Evolutionary conservation across 805 yeast species (phyloP).

Genomic region (Suhomyces sp.): DNA sequence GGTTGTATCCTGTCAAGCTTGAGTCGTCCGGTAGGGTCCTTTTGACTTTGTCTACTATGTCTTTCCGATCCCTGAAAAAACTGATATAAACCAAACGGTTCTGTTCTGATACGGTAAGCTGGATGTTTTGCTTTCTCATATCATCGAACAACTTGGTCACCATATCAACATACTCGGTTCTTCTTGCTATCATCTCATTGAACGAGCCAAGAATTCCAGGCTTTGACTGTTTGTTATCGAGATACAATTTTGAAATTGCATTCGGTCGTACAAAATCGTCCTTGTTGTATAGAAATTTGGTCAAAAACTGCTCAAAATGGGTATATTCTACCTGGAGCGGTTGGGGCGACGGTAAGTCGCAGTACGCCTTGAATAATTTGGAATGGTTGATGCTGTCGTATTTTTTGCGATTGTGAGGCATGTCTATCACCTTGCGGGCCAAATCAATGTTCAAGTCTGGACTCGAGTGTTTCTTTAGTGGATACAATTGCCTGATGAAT

Average conservation of each 20-base stretch:
- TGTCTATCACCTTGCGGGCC: constrained; percentile 1
- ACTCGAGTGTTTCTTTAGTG: constrained; percentile 7
- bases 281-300: constrained; percentile 16
- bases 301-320: constrained; percentile 29
- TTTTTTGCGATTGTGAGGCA: constrained; percentile 8
- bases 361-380: constrained; percentile 22
- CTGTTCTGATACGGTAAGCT: constrained; percentile 30
- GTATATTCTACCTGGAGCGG: constrained; percentile 22
- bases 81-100: constrained; percentile 24
- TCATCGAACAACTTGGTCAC: constrained; percentile 27
- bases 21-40: neutral
- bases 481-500: constrained; percentile 19
- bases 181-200: constrained; percentile 15
- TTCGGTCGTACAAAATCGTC: constrained; percentile 28
- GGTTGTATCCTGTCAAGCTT: constrained; percentile 3
- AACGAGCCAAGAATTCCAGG: constrained; percentile 12
- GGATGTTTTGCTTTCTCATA: constrained; percentile 21
- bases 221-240: neutral
- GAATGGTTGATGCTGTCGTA: constrained; percentile 24
- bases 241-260: constrained; percentile 12
- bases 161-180: constrained; percentile 19
- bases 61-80: constrained; percentile 30
- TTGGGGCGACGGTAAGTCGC: constrained; percentile 25
- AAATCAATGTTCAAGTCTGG: neutral
- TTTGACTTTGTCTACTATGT: constrained; percentile 17